Base-by-base conservation (phyloP, 768 basidiomycete genomes). In the Podaxis sp. region DNA sequence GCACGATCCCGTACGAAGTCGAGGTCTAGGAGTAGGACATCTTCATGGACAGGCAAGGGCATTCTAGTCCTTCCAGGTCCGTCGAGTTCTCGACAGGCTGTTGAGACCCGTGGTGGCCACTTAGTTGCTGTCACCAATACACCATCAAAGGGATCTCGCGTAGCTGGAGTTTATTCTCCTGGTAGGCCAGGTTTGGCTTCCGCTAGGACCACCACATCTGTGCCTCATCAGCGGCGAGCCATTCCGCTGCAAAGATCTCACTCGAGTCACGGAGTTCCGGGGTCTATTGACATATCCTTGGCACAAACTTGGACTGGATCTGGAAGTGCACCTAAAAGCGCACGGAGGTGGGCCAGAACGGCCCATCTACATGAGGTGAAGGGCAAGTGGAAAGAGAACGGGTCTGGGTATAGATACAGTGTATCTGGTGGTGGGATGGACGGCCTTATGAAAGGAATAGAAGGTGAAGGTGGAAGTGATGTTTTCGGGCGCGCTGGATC, bases 261-360 rank as follows among this genome's bases (percentile, higher is more conserved):
- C 13, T 62, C 61, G 15, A 62, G 46, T 56, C 55, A 57, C 19
- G 67, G 47, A 15, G 51, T 19, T 43, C 40, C 38, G 38, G 60
- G 24, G 62, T 59, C 25, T 53, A 49, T 36, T 64, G 63, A 51
- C 65, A 65, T 40, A 47, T 37, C 25, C 58, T 15, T 19, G 27
- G 61, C 27, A 36, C 41, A 47, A 19, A 29, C 59, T 15, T 58
- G 54, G 43, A 66, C 53, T 69, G 72, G 63, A 40, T 71, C 36
- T 24, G 66, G 66, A 15, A 71, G 72, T 46, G 75, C 74, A 4
- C 80, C 80, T 6, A 76, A 74, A 55, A 81, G 82, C 58, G 80
- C 82, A 17, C 83, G 80, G 64, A 79, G 79, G 40, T 87, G 85
- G 82, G 88, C 88, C 22, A 76, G 85, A 40, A 87, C 78, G 0